These are phyloP conservation scores for Claviceps sp. DNA, from an alignment of 2,329 filamentous ascomycete species.

Conservation along the genomic window DNA sequence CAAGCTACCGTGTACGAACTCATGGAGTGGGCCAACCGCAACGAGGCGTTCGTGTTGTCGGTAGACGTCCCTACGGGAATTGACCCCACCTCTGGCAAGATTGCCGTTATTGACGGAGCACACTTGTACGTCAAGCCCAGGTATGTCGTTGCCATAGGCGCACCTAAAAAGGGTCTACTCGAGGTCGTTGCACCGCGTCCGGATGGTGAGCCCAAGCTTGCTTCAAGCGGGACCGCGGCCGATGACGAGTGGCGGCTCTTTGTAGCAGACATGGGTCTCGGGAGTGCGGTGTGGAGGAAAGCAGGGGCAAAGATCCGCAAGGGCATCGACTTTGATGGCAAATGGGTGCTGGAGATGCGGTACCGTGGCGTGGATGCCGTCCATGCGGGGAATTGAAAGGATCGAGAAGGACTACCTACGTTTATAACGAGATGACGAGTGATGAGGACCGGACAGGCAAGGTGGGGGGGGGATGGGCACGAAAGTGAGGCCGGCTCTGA, in stretches of 20 bases:
- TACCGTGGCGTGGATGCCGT: slow-evolving; percentile 27
- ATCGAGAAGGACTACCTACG: not conserved
- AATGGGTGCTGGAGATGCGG: slow-evolving; percentile 67
- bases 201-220: slow-evolving; percentile 22
- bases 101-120: slow-evolving; percentile 56
- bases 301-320: slow-evolving; percentile 68
- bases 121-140: slow-evolving; percentile 69
- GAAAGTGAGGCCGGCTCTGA: not conserved
- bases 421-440: not conserved
- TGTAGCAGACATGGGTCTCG: slow-evolving; percentile 78
- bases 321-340: slow-evolving; percentile 76
- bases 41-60: slow-evolving; percentile 67
- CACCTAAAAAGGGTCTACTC: slow-evolving; percentile 72
- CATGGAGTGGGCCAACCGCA: slow-evolving; percentile 87
- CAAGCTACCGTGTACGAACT: slow-evolving; percentile 77
- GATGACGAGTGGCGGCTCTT: slow-evolving; percentile 63
- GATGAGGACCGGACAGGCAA: not conserved
- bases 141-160: slow-evolving; percentile 73
- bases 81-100: slow-evolving; percentile 61
- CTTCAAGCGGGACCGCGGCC: slow-evolving; percentile 17
- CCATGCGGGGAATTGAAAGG: slow-evolving; percentile 8
- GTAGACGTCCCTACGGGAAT: slow-evolving; percentile 88
- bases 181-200: slow-evolving; percentile 51
- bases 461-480: too few relatives aligned
- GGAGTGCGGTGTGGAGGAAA: slow-evolving; percentile 71